Base-by-base conservation (phyloP, 202 grass and related monocot genomes). In the Musa balbisiana region DNA sequence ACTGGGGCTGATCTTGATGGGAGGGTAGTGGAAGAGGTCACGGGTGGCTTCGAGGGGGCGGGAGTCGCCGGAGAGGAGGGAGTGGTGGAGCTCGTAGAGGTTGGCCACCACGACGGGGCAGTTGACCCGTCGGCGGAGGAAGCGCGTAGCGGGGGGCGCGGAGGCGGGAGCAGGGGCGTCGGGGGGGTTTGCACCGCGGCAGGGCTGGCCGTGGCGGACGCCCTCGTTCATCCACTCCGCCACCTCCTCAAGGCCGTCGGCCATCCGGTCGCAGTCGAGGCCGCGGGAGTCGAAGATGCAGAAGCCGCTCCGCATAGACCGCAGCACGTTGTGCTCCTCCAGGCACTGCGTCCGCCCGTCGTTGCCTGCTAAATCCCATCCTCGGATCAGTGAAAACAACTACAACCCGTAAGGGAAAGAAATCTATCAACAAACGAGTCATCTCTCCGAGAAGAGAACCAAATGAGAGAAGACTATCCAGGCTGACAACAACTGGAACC, bases 261-360 rank as follows among this genome's bases (percentile, higher is more conserved):
- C 53, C 51, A 79, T 54, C 9, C 66, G 65, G 53, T 58, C 19
- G 53, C 27, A 56, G 52, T 70, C 66, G 66, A 70, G 66, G 6
- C 77, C 77, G 10, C 64, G 77, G 52, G 66, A 79, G 17, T 79
- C 77, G 77, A 79, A 79, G 53, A 79, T 53, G 77, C 77, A 79
- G 77, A 79, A 79, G 27, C 77, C 77, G 19, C 69, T 79, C 66
- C 77, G 77, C 77, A 56, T 71, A 2, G 77, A 79, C 2, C 77
- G 52, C 64, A 79, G 12, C 52, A 79, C 77, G 53, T 79, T 79
- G 77, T 79, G 77, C 66, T 79, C 77, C 77, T 79, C 77, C 77
- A 79, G 59, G 66, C 66, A 79, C 26, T 58, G 27, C 52, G 77
- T 79, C 43, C 77, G 52, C 65, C 77, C 77, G 2, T 79, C 77